Base-by-base conservation (phyloP, 2,329 filamentous ascomycete species). In the Monosporascus sp. region DNA sequence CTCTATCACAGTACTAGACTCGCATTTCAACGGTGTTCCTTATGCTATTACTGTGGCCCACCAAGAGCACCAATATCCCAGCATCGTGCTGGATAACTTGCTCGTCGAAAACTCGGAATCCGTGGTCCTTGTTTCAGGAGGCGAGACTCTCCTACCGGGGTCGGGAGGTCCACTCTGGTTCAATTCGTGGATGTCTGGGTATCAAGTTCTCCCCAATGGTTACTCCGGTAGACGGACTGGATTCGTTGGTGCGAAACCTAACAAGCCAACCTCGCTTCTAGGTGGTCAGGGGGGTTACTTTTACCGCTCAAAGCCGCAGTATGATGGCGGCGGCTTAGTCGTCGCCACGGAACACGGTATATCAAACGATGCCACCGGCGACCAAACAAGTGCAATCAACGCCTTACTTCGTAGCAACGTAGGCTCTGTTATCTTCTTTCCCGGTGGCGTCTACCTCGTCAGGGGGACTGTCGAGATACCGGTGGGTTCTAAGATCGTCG, bases 401-500 rank as follows among this genome's bases (percentile, higher is more conserved):
- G n/a, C 20, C 5, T 51, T 63, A 24, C 53, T 65, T 11, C 42
- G 20, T 2, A 18, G 25, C 2, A 48, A 46, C 15, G 24, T 52
- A 2, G 52, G 50, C 11, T 42, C 44, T 17, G 20, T 51, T 17
- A 50, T 54, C 25, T 59, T 42, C 52, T 62, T 66, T 49, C 62
- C 60, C 0, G 58, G 53, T 11, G 62, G 62, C 20, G 50, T 62
- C 38, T 66, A 66, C 27, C 5, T 37, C 0, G 55, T 63, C 3
- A n/a, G 18, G 14, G 37, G 42, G 22, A 66, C 61, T 1, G 54
- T 82, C 44, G 68, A 71, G 24, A 70, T 84, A 14, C 80, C 80
- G 0, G 79, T 79, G 65, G 78, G 83, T 53, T 81, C 86, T 67
- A 82, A 80, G 65, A 86, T 89, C 57, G 80, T 80, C 24, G 86